phyloP scores from a whole-genome alignment of 805 yeast genomes.

The Zygotorulaspora sp. region DNA sequence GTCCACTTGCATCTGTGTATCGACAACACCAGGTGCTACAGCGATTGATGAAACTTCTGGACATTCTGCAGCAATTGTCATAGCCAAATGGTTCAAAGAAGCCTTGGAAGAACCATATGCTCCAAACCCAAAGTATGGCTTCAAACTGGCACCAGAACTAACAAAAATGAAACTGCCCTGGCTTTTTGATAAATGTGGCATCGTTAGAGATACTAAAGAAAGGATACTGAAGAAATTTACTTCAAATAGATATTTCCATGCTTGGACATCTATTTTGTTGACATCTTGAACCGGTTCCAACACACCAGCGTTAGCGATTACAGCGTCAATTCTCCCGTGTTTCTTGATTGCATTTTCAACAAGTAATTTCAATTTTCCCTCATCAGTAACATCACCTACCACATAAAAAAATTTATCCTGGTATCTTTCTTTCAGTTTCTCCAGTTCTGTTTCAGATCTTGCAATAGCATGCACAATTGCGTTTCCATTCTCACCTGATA shows the following conservation, averaged over 20 bases:
- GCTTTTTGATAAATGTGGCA: slow-evolving; percentile 52
- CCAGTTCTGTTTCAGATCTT: slow-evolving; percentile 50
- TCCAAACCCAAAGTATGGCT: slow-evolving; percentile 57
- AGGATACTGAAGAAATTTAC: slow-evolving; percentile 76
- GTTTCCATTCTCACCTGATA: slow-evolving; percentile 30
- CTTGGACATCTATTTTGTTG: slow-evolving; percentile 36
- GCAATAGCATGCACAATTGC: slow-evolving; percentile 64
- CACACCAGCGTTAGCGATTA: slow-evolving; percentile 78
- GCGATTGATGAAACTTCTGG: slow-evolving; percentile 49
- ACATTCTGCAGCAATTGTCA: slow-evolving; percentile 66
- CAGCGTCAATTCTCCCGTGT: slow-evolving; percentile 57
- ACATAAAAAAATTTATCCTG: slow-evolving; percentile 50
- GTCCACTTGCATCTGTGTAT: slow-evolving; percentile 80
- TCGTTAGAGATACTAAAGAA: slow-evolving; percentile 46
- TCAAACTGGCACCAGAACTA: slow-evolving; percentile 81
- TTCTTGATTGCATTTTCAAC: slow-evolving; percentile 43
- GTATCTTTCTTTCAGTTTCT: slow-evolving; percentile 40
- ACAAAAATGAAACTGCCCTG: slow-evolving; percentile 69
- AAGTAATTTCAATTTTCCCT: slow-evolving; percentile 29
- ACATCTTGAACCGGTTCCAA: slow-evolving; percentile 72
- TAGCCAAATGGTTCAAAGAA: slow-evolving; percentile 74
- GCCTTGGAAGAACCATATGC: slow-evolving; percentile 93
- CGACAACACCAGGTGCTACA: slow-evolving; percentile 93
- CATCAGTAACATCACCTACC: slow-evolving; percentile 59
- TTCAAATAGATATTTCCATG: slow-evolving; percentile 65